Conservation (phyloP, 2,329 filamentous ascomycete genomes). For the Tolypocladium album region DNA sequence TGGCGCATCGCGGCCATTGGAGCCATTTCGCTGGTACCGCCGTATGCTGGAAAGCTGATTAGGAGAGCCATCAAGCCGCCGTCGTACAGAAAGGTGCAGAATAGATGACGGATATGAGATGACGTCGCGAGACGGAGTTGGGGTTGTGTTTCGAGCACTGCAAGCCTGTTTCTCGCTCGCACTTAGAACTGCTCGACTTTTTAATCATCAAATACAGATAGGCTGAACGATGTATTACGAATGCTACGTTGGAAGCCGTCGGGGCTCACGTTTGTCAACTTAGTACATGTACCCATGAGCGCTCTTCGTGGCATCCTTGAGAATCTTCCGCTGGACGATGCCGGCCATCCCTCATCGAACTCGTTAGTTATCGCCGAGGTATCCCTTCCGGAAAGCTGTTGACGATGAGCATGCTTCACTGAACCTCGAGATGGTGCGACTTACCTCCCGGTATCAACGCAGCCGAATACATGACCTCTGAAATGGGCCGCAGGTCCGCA, state of each 20-base stretch:
- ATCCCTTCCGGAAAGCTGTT: background rate
- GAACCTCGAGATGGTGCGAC: slow-evolving; percentile 9
- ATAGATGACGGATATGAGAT: slow-evolving; percentile 31
- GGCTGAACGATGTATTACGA: background rate
- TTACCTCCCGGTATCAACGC: slow-evolving; percentile 44
- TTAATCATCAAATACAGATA: background rate
- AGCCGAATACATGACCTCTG: slow-evolving; percentile 45
- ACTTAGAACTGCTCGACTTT: background rate
- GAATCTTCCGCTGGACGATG: background rate
- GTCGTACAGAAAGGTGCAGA: slow-evolving; percentile 88
- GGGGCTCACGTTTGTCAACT: background rate
- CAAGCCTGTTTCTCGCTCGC: background rate
- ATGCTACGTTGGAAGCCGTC: background rate
- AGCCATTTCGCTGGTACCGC: slow-evolving; percentile 72
- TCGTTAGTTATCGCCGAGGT: background rate
- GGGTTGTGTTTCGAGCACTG: slow-evolving; percentile 2
- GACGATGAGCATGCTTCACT: background rate
- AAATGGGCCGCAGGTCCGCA: slow-evolving; percentile 39
- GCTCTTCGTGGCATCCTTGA: background rate
- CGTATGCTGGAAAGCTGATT: slow-evolving; percentile 79
- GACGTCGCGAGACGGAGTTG: background rate
- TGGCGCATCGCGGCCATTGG: slow-evolving; percentile 80
- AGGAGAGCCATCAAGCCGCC: slow-evolving; percentile 79
- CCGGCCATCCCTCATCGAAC: too few relatives aligned
- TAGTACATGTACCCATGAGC: background rate